Conservation (phyloP, 129 eudicot genomes). For the Saposhnikovia divaricata region DNA sequence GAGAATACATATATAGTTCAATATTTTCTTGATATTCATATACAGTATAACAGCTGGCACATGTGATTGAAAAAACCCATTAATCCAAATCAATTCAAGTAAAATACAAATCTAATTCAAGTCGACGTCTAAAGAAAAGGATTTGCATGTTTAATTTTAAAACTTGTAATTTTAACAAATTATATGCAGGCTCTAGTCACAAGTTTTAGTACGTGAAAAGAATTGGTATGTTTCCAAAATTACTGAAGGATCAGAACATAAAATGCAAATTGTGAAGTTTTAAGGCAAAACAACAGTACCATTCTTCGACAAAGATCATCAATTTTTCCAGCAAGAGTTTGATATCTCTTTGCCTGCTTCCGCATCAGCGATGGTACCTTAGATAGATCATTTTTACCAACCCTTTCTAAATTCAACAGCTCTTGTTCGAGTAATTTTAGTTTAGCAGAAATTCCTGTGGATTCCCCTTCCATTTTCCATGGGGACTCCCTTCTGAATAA, state of each 20-base stretch:
- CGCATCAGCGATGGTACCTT: slow-evolving; percentile 71
- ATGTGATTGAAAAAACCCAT: background rate
- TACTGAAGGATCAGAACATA: background rate
- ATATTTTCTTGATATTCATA: background rate
- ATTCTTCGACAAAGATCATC: slow-evolving; percentile 91
- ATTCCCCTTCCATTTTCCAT: slow-evolving; percentile 94
- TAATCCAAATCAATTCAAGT: background rate
- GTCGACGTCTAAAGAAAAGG: background rate
- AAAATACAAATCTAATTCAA: background rate
- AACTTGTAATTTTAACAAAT: background rate
- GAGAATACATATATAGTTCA: background rate
- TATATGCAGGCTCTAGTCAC: background rate
- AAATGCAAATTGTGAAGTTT: background rate
- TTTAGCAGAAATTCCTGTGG: slow-evolving; percentile 79
- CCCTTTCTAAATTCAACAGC: slow-evolving; percentile 65
- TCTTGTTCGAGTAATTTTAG: slow-evolving; percentile 90
- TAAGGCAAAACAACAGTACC: slow-evolving; percentile 36
- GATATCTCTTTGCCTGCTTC: slow-evolving; percentile 90
- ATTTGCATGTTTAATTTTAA: background rate
- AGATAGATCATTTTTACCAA: slow-evolving; percentile 54
- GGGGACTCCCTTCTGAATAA: slow-evolving; percentile 92
- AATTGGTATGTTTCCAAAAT: background rate
- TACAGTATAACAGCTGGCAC: background rate
- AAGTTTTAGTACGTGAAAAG: background rate
- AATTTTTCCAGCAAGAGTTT: slow-evolving; percentile 84